Evolutionary conservation across 352 stramenopile species (phyloP).

Genomic region (Phytophthora agathidicida): DNA sequence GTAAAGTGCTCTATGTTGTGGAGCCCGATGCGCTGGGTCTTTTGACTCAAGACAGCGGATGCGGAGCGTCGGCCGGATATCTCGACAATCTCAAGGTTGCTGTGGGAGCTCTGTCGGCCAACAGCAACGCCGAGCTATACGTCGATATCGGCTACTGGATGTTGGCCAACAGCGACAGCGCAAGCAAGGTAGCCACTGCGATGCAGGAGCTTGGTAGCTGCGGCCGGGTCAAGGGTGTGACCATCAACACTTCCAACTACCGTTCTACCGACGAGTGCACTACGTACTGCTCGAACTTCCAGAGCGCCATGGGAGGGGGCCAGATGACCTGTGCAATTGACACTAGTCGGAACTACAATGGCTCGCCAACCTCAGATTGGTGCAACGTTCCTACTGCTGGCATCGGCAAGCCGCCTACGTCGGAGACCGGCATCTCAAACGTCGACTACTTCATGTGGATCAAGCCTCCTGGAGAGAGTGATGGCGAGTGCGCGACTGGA

Average conservation of each 20-base stretch:
- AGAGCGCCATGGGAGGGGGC: conserved; percentile 41
- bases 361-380: conserved; percentile 50
- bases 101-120: conserved; percentile 48
- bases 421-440: conserved; percentile 42
- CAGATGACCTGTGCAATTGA: conserved; percentile 61
- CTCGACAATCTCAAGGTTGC: conserved; percentile 53
- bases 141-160: conserved; percentile 68
- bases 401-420: conserved; percentile 53
- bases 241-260: conserved; percentile 80
- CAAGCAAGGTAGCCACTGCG: conserved; percentile 35
- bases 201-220: conserved; percentile 40
- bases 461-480: conserved; percentile 62
- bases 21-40: conserved; percentile 63
- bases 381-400: conserved; percentile 65
- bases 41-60: conserved; percentile 43
- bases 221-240: conserved; percentile 57
- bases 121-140: conserved; percentile 60
- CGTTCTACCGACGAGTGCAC: conserved; percentile 47
- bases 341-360: conserved; percentile 64
- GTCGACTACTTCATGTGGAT: conserved; percentile 75
- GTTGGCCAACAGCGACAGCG: conserved; percentile 33
- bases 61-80: conserved; percentile 45
- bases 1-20: conserved; percentile 63
- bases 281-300: conserved; percentile 54
- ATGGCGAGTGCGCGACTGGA: conserved; percentile 51